Conservation (phyloP, 2,329 filamentous ascomycete species). For the Coniochaeta sp. region DNA sequence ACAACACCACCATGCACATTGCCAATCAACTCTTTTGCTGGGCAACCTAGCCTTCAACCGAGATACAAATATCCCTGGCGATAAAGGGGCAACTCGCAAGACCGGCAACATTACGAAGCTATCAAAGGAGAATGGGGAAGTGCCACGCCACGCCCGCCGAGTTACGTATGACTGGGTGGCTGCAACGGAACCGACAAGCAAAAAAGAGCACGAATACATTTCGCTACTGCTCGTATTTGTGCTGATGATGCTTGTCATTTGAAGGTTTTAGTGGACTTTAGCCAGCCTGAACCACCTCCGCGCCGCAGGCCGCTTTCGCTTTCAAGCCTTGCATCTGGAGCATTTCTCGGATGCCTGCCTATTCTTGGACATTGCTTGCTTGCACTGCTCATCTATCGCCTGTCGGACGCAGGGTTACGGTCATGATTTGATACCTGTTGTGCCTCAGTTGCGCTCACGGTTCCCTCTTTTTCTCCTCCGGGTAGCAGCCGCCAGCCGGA, state of each 20-base stretch:
- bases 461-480: background rate
- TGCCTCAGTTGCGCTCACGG: background rate
- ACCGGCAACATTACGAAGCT: background rate
- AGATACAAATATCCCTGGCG: background rate
- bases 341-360: conserved; percentile 1
- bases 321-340: background rate
- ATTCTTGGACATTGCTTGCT: too few species aligned
- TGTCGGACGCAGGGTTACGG: too few species aligned
- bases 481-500: conserved; percentile 1
- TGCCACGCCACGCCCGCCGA: background rate
- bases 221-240: background rate
- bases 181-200: background rate
- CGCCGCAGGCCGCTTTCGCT: background rate
- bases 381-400: too few species aligned
- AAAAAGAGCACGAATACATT: background rate
- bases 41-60: background rate
- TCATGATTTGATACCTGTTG: background rate
- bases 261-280: background rate
- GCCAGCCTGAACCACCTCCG: too few species aligned
- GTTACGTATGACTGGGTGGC: background rate
- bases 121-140: background rate
- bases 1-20: conserved; percentile 1
- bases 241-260: background rate
- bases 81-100: background rate
- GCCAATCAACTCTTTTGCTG: background rate